Evolutionary conservation across 805 yeast species (phyloP), one percentile per base, ranked within the genome.

Genomic region (Ogataea nitratoaversa): DNA sequence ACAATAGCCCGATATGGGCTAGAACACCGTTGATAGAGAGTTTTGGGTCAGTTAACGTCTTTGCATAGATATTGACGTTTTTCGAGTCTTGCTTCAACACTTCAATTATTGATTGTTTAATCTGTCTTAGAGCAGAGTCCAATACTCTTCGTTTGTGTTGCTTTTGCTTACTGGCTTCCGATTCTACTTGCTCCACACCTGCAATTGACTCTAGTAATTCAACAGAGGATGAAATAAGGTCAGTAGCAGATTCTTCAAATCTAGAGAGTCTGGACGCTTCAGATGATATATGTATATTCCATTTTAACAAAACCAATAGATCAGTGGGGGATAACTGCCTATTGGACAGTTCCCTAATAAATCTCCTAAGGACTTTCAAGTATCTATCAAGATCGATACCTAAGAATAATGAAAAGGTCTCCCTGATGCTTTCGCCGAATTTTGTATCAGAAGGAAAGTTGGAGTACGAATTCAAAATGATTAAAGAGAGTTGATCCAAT

Each of bases 271-370:
- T 50, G 5, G 54, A 41, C 8, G 62, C 52, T 17, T 52, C 41
- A 32, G 57, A 45, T 19, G 64, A 32, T 57, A 76, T 52, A 35
- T 57, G 56, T 37, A 70, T 67, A 34, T 68, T 60, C 89, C 90
- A 84, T 14, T 69, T 67, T 30, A 84, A 62, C 19, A 84, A 59
- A 22, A 81, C 71, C 47, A 79, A 56, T 44, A 79, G 65, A 57
- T 79, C 86, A 2, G 76, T 65, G 5, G 72, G 56, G 1, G 91
- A 84, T 42, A 72, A 62, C 2, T 62, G 59, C 17, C 49, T 54
- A 2, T 52, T 44, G 6, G 70, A 53, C 16, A 59, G 49, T 9
- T 56, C 55, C 18, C 57, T 40, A 32, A 79, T 64, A 49, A 66
- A 76, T 25, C 63, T 66, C 20, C 59, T 46, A 39, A 71, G 70